Base-by-base conservation (phyloP, 2,329 filamentous ascomycete species). In the Botrytis medusae region DNA sequence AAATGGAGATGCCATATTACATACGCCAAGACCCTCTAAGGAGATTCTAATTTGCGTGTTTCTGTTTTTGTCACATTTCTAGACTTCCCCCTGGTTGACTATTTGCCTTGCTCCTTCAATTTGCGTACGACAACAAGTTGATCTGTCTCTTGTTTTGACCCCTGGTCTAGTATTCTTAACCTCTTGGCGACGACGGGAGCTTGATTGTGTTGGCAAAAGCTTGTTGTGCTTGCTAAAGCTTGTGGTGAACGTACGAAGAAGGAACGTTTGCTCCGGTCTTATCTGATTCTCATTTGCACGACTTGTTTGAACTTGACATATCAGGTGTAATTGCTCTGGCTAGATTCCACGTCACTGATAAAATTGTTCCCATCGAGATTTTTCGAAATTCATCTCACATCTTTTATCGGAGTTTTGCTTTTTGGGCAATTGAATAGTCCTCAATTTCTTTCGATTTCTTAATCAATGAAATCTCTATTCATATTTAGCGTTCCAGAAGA, bases 301-400 rank as follows among this genome's bases (percentile, higher is more conserved):
- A 22, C 25, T 29, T 20, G 48, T 57, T 42, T 20, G 16, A 54
- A 37, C 44, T 51, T 51, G 22, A 37, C 44, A 67, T 67, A 10
- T 37, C 37, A 29, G n/a, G 62, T 20, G 22, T 34, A 65, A 37
- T 54, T 57, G 25, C 46, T 68, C 46, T 54, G 25, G 54, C 22
- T 37, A 68, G 34, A n/a, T 54, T 57, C 48, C 65, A 69, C 65
- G 65, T 69, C 65, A 69, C 48, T 29, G 34, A n/a, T 32, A 44
- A 57, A 29, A n/a, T 32, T 42, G n/a, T 10, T 20, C n/a, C 6
- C 3, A 42, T 59, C 37, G n/a, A 57, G n/a, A 69, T 69, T 10
- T 32, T 57, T 25, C 8, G 20, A 69, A 57, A 6, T 57, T 8
- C 29, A 32, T 57, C 14, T 3, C 32, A 44, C 6, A 32, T 25